Evolutionary conservation across 352 stramenopile species (phyloP).

Genomic region (Sclerospora graminicola): DNA sequence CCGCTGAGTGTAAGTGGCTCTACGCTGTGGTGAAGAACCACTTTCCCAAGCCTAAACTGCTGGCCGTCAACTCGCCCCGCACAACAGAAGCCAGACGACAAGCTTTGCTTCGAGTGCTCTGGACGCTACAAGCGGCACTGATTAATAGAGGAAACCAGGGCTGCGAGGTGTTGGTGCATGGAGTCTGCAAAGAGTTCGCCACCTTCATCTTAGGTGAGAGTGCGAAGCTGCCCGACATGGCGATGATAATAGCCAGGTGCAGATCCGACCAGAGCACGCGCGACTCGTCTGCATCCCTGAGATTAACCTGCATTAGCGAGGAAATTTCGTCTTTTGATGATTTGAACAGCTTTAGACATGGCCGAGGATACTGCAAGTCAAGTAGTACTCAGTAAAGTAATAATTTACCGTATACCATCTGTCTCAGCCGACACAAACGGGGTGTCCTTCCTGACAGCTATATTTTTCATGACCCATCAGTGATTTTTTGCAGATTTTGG

Average conservation of each 20-base stretch:
- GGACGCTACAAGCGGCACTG: slow-evolving; percentile 17
- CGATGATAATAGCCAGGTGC: slow-evolving; percentile 7
- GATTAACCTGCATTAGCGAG: slow-evolving; percentile 6
- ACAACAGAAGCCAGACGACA: slow-evolving; percentile 17
- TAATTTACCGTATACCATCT: too few relatives aligned
- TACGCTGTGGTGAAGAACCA: slow-evolving; percentile 52
- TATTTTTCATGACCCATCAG: too few relatives aligned
- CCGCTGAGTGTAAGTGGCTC: slow-evolving; percentile 53
- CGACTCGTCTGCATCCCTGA: slow-evolving; percentile 9
- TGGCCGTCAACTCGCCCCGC: slow-evolving; percentile 27
- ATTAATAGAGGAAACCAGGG: slow-evolving; percentile 26
- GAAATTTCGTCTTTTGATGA: slow-evolving; percentile 13
- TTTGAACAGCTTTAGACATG: slow-evolving; percentile 7
- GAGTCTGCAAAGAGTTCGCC: slow-evolving; percentile 18
- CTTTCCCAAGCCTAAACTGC: slow-evolving; percentile 41
- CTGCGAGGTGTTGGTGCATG: slow-evolving; percentile 20
- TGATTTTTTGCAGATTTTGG: too few relatives aligned
- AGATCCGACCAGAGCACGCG: slow-evolving; percentile 18
- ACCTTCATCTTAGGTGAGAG: slow-evolving; percentile 19
- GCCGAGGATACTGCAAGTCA: slow-evolving; percentile 21
- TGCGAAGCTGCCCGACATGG: slow-evolving; percentile 13
- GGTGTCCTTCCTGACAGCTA: too few relatives aligned
- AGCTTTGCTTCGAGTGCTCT: slow-evolving; percentile 17
- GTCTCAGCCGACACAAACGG: too few relatives aligned
- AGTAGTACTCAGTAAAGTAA: too few relatives aligned